phyloP scores from a whole-genome alignment of 176 grass and related monocot species.

The Oryza nivara region DNA sequence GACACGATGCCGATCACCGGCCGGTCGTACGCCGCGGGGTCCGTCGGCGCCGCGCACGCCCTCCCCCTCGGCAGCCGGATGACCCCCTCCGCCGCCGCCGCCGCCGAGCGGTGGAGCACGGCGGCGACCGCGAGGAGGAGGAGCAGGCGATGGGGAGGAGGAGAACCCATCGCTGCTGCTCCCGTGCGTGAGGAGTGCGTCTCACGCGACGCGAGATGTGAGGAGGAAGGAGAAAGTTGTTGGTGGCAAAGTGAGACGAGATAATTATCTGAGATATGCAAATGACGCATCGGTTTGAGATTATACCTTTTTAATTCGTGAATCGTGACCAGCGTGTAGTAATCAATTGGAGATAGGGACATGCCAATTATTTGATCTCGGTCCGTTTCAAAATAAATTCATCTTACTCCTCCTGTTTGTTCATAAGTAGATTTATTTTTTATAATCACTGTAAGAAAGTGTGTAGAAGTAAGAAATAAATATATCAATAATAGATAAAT shows the following conservation, averaged over 20 bases:
- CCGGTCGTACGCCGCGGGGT: constrained; percentile 59
- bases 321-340: neutral
- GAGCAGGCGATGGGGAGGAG: constrained; percentile 3
- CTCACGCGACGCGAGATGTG: neutral
- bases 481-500: too few species aligned
- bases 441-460: too few species aligned
- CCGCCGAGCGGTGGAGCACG: neutral
- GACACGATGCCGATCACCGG: constrained; percentile 92
- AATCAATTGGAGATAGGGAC: neutral
- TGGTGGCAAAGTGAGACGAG: neutral
- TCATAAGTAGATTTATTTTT: too few species aligned
- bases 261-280: neutral
- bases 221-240: neutral
- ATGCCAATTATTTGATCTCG: too few species aligned
- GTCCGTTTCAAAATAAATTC: too few species aligned
- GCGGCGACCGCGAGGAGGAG: constrained; percentile 9
- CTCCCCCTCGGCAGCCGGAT: constrained; percentile 30
- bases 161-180: constrained; percentile 23
- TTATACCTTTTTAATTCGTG: too few species aligned
- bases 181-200: neutral
- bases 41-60: constrained; percentile 42
- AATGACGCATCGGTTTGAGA: neutral
- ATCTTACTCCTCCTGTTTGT: too few species aligned
- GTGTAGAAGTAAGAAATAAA: too few species aligned
- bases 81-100: constrained; percentile 16